phyloP scores from a whole-genome alignment of 2,329 filamentous ascomycete genomes.

The Aspergillus tamarii region DNA sequence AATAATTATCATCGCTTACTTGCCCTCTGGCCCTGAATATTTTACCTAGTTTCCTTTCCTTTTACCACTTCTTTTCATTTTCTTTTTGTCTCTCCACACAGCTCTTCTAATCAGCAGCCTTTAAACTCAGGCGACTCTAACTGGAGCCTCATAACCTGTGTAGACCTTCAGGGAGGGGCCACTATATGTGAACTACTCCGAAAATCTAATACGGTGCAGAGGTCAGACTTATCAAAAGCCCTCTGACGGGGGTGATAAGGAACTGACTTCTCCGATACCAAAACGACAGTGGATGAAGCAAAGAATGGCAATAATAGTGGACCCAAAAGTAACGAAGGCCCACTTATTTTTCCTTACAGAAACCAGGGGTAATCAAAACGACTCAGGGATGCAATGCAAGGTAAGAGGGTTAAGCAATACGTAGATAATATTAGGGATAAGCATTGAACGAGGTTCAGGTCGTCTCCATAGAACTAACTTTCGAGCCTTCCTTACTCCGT shows the following conservation, averaged over 20 bases:
- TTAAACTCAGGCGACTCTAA: neutral
- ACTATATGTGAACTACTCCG: neutral
- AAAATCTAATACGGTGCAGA: neutral
- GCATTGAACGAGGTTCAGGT: neutral
- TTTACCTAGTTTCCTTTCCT: neutral
- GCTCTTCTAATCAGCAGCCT: neutral
- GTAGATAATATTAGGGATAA: neutral
- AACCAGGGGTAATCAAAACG: conserved; percentile 6
- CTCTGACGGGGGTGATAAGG: neutral
- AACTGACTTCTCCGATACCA: neutral
- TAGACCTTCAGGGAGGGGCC: neutral
- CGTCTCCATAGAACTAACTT: neutral
- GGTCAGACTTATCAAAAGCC: neutral
- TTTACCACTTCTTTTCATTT: neutral
- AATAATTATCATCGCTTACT: neutral
- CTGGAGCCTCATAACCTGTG: neutral
- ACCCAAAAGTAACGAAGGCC: neutral
- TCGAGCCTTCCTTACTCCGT: neutral
- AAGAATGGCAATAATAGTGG: conserved; percentile 1
- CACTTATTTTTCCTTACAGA: neutral
- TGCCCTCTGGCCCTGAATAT: neutral
- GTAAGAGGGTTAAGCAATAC: neutral
- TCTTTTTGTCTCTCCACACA: neutral
- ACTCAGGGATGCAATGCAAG: neutral
- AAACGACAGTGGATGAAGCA: neutral